Evolutionary conservation across 345 rosid genomes (phyloP).

Genomic region (Syzygium oleosum): DNA sequence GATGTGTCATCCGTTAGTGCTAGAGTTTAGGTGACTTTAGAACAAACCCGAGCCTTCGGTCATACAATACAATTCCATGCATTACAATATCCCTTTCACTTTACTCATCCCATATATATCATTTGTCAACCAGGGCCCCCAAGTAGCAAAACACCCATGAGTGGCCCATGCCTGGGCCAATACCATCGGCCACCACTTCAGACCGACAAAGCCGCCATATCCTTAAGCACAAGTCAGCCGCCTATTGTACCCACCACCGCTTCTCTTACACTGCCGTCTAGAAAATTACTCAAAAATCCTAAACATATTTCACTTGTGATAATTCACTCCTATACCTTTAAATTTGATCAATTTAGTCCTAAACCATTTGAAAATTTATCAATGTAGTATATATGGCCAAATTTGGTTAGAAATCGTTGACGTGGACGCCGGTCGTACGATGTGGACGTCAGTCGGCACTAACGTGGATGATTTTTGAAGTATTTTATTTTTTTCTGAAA

Average conservation of each 20-base stretch:
- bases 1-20: neutral
- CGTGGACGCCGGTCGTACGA: fast-evolving
- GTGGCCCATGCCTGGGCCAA: neutral
- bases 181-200: neutral
- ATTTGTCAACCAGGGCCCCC: neutral
- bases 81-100: neutral
- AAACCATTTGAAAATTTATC: neutral
- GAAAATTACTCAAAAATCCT: too few relatives aligned
- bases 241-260: neutral
- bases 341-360: too few relatives aligned
- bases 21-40: neutral
- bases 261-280: too few relatives aligned
- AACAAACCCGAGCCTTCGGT: neutral
- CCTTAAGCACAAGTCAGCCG: neutral
- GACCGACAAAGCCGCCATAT: neutral
- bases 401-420: too few relatives aligned
- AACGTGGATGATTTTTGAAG: too few relatives aligned
- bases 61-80: neutral
- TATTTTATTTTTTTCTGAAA: too few relatives aligned
- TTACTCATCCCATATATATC: neutral
- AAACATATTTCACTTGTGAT: too few relatives aligned
- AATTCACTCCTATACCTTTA: too few relatives aligned
- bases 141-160: neutral
- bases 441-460: fast-evolving
- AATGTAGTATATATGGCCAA: fast-evolving